Evolutionary conservation across 495 filamentous ascomycete genomes (phyloP), one percentile per base, ranked within the genome.

Genomic region (Cercophora newfieldiana): DNA sequence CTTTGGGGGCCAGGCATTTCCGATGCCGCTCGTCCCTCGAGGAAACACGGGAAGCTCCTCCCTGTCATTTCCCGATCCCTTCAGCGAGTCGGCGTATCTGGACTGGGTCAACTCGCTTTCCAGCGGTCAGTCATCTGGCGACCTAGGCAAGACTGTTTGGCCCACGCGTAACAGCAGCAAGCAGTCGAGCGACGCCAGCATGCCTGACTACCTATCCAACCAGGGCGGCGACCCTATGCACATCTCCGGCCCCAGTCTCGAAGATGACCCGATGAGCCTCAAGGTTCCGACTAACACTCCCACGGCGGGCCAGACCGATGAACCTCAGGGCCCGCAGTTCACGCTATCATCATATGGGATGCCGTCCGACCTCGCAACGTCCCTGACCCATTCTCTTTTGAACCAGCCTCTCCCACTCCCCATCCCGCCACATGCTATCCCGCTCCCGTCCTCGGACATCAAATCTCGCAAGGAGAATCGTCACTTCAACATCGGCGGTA

Each of bases 271-370:
- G 12, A 68, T 66, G 54, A 65, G 59, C 31, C 66, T 80, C 6
- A 78, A 79, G 56, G 77, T 72, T 1, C 79, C 79, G 21, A 71
- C 75, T 5, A 81, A 81, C 64, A 80, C 78, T 1, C 78, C 79
- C 0, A 76, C 74, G 0, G 66, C 74, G 7, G 62, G 57, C 0
- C 19, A 47, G 12, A 1, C 28, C 7, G 70, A 73, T 2, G 63
- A 69, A 1, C 14, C 31, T 18, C 74, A 64, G 37, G 31, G 59
- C 18, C 37, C 37, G 37, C 37, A 44, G 10, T 44, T 44, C 37
- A 14, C 37, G 2, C 18, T 44, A 8, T 44, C 37, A 14, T 63
- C 68, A 2, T 63, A 62, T 19, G 4, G 50, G 10, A 57, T 81
- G 18, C 73, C 77, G 0, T 56, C 73, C 3, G 74, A 78, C 44